Percentiles rank a stretch among this genome's conserved stretches.
These are phyloP conservation scores for Chlorencoelia australis DNA, from an alignment of 2,329 filamentous ascomycete genomes.

Conservation along the genomic window DNA sequence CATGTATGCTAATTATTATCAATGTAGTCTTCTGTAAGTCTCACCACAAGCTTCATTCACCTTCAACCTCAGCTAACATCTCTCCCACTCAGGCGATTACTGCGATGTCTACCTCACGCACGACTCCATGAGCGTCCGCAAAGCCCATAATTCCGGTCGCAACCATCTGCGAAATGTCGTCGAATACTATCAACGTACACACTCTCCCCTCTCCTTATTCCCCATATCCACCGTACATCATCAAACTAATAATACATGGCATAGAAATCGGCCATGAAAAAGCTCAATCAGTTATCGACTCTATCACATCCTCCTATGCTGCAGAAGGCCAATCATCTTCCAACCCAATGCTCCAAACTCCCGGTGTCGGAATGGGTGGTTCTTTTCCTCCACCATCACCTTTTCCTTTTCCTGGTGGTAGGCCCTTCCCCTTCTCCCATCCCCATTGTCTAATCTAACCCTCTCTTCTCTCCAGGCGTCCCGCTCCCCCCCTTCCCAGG, in stretches of 20 bases:
- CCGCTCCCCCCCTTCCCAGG: slow-evolving; percentile 19
- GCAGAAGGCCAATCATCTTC: slow-evolving; percentile 81
- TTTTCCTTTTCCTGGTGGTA: slow-evolving; percentile 50
- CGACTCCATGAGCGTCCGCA: slow-evolving; percentile 99
- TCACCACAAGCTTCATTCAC: slow-evolving; percentile 1
- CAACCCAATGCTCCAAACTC: slow-evolving; percentile 62
- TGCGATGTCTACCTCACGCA: slow-evolving; percentile 99
- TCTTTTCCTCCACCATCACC: slow-evolving; percentile 33
- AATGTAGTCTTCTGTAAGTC: slow-evolving; percentile 65
- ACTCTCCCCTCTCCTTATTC: slow-evolving; percentile 1
- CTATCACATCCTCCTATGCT: slow-evolving; percentile 90
- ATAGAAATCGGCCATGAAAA: slow-evolving; percentile 96
- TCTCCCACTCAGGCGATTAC: slow-evolving; percentile 60
- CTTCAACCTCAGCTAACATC: slow-evolving; percentile 1
- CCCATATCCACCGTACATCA: background rate
- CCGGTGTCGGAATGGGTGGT: slow-evolving; percentile 44
- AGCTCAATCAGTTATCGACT: slow-evolving; percentile 96
- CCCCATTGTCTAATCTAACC: background rate
- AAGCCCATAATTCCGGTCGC: slow-evolving; percentile 92
- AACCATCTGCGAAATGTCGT: slow-evolving; percentile 97
- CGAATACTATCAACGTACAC: slow-evolving; percentile 90
- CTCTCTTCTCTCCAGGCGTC: slow-evolving; percentile 29
- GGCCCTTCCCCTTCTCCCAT: slow-evolving; percentile 1
- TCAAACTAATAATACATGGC: background rate
- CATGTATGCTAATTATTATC: slow-evolving; percentile 30